Conservation (phyloP, 228 moss, liverwort and hornwort species). For the Sphagnum fallax region DNA sequence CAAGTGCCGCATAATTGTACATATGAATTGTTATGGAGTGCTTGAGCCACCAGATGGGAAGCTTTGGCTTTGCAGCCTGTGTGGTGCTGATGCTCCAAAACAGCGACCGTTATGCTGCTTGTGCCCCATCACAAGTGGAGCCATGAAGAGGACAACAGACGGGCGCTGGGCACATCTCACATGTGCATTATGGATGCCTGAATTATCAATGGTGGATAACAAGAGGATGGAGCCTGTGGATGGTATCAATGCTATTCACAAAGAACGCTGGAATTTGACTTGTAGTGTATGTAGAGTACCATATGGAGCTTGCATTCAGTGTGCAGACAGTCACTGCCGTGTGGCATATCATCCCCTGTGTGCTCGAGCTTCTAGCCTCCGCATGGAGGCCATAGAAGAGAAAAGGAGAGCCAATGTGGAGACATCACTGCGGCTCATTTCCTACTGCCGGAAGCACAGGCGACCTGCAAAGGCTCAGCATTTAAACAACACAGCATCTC, state of each 20-base stretch:
- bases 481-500: conserved; percentile 17
- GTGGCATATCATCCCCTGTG: conserved; percentile 59
- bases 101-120: conserved; percentile 40
- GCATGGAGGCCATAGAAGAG: conserved; percentile 20
- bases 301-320: conserved; percentile 62
- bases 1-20: conserved; percentile 52
- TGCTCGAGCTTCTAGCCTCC: conserved; percentile 35
- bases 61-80: conserved; percentile 55
- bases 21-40: conserved; percentile 58
- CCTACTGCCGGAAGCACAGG: conserved; percentile 47
- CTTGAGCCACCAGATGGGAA: conserved; percentile 38
- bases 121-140: conserved; percentile 55
- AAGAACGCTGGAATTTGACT: conserved; percentile 52
- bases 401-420: not conserved
- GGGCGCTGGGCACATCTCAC: conserved; percentile 60
- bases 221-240: conserved; percentile 53
- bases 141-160: conserved; percentile 53
- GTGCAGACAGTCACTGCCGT: conserved; percentile 38
- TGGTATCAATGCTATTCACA: conserved; percentile 43
- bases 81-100: conserved; percentile 43
- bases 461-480: conserved; percentile 8
- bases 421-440: not conserved
- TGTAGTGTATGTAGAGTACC: conserved; percentile 52
- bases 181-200: conserved; percentile 58
- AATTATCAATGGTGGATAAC: conserved; percentile 40